phyloP scores from a whole-genome alignment of 2,329 filamentous ascomycete species.

The Fusarium vanettenii region DNA sequence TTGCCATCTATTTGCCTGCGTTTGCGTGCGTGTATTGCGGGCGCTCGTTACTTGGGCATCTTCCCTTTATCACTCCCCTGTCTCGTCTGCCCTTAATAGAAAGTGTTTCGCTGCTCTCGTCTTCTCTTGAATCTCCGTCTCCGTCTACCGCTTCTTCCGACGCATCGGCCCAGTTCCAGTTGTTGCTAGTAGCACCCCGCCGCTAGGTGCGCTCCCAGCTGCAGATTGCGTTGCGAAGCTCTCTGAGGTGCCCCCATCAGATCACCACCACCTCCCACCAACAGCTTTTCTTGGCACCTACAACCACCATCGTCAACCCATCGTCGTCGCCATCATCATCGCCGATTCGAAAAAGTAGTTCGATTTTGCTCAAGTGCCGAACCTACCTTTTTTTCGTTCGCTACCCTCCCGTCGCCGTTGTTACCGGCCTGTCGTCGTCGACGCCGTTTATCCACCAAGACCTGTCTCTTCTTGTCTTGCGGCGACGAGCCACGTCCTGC shows the following conservation, averaged over 20 bases:
- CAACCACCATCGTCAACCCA: conserved; percentile 2
- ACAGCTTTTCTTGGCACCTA: conserved; percentile 18
- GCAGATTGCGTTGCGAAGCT: conserved; percentile 33
- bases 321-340: neutral
- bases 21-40: neutral
- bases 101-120: neutral
- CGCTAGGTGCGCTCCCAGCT: conserved; percentile 8
- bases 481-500: conserved; percentile 23
- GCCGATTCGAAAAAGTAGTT: neutral
- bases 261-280: conserved; percentile 19
- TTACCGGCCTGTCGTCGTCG: neutral
- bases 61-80: neutral
- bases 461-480: conserved; percentile 4
- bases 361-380: neutral
- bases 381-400: neutral
- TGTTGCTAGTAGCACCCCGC: neutral
- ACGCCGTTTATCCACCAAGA: conserved; percentile 22
- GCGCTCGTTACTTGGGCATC: neutral
- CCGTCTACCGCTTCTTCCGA: conserved; percentile 24
- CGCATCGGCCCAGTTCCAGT: conserved; percentile 13
- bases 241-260: conserved; percentile 27
- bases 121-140: conserved; percentile 4
- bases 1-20: neutral
- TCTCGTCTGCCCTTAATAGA: neutral
- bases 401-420: neutral